Evolutionary conservation across 2,329 filamentous ascomycete species (phyloP), one percentile per base, ranked within the genome.

Genomic region (Sporothrix variecibatus): DNA sequence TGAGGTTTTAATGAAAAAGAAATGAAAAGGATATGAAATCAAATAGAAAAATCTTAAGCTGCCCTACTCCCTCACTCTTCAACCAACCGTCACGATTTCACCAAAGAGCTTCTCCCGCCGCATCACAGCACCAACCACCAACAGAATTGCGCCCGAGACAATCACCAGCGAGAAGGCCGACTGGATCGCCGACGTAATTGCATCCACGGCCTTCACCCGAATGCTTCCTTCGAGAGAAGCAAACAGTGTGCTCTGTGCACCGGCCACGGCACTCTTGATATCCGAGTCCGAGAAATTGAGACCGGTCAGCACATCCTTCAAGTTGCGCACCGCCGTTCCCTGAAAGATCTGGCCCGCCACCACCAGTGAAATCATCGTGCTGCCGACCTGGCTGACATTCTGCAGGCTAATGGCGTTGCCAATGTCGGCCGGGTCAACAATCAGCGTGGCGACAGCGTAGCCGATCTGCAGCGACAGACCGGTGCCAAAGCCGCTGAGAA

Each of bases 111-210:
- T 31, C 43, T 69, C 65, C 9, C 65, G 28, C 17, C 43, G 26
- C 65, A 69, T 69, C 43, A 34, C 26, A 2, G 46, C 65, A 3
- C 43, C 65, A 0, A 53, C 43, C 15, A 69, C 20, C 7, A 69
- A 2, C 26, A 69, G 43, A 9, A 69, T 34, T 2, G 26, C 65
- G 7, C 65, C 65, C 43, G 65, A 69, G 17, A 69, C 43, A 53
- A 69, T 51, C 26, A 69, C 79, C 79, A 4, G 76, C 78, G 0
- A 83, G 71, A 15, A 79, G 78, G 3, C 1, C 31, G 20, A 65
- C 64, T 1, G 81, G 76, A n/a, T 79, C 78, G n/a, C 64, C 78
- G 2, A 75, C 73, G 1, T 40, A 46, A 83, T 89, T 77, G 65
- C 65, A 17, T 34, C 43, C 15, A 69, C 28, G 2, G 65, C 65